Evolutionary conservation across 2,329 filamentous ascomycete species (phyloP), one percentile per base, ranked within the genome.

Genomic region (Fusarium sp.): DNA sequence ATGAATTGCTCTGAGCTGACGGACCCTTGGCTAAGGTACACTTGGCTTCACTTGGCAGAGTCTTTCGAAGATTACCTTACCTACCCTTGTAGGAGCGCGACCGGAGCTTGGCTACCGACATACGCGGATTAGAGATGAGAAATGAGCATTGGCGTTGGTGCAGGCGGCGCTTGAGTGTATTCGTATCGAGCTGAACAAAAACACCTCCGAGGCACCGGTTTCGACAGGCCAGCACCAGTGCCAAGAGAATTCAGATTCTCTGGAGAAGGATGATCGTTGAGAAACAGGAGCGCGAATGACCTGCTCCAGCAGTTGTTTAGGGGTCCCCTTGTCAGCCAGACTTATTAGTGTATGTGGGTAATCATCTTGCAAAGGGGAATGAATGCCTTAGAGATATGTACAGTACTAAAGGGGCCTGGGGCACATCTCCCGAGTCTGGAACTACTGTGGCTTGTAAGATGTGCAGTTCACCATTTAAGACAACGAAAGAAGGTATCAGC

Each of bases 1-100:
- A 66, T 58, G 42, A 46, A 43, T 63, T 70, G 35, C 58, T 68
- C 44, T 70, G 58, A 66, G 50, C 41, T 59, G 50, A 65, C 16
- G 48, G 68, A 47, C 52, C 58, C 68, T 71, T 70, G 68, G 52
- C 59, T 43, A 31, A 63, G 49, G 29, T 26, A 24, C 63, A 38
- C 65, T 55, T 50, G 47, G 50, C 56, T 71, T 57, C 33, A 48
- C 66, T 72, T 72, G 69, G 69, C 66, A 58, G 57, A 57, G 38
- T 68, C 63, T n/a, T 57, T 54, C n/a, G 21, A 70, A 37, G 35
- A 48, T 62, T 57, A 44, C 35, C 24, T 60, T 21, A n/a, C 18
- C n/a, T 53, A 68, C 59, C 68, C 68, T 63, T 56, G 57, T 50
- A 56, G 57, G 47, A 70, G 44, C 62, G 69, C 59, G 53, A 59